Percentiles rank a stretch among this genome's conserved stretches.
phyloP scores from a whole-genome alignment of 495 filamentous ascomycete genomes.

The Pseudotulostoma volvatum region DNA sequence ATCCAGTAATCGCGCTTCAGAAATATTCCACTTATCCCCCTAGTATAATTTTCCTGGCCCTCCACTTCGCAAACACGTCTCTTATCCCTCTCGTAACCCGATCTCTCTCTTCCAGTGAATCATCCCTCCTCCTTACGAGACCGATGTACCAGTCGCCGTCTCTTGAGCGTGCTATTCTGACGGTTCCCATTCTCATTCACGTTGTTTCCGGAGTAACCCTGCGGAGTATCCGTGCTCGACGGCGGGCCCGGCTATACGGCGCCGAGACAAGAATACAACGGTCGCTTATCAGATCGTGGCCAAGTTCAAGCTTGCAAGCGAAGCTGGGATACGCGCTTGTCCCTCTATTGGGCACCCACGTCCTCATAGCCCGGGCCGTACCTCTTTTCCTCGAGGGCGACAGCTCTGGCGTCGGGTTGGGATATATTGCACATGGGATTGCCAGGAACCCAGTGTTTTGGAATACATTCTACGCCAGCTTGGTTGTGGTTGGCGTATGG shows the following conservation, averaged over 20 bases:
- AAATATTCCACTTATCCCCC: conserved; percentile 81
- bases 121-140: conserved; percentile 44
- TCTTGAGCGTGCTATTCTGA: conserved; percentile 30
- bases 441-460: conserved; percentile 46
- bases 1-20: conserved; percentile 61
- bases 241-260: conserved; percentile 54
- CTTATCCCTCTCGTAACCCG: conserved; percentile 48
- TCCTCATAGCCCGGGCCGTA: conserved; percentile 50
- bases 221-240: conserved; percentile 52
- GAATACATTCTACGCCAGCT: conserved; percentile 45
- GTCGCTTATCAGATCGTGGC: conserved; percentile 38
- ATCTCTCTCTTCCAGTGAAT: conserved; percentile 35
- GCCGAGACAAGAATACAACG: conserved; percentile 31
- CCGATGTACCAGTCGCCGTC: conserved; percentile 63
- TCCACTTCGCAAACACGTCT: conserved; percentile 71
- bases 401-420: conserved; percentile 62
- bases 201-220: conserved; percentile 52
- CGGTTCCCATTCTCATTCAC: conserved; percentile 31
- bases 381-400: conserved; percentile 65
- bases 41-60: conserved; percentile 52
- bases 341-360: conserved; percentile 50
- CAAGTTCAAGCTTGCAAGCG: conserved; percentile 46
- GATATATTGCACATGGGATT: conserved; percentile 77
- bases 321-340: conserved; percentile 48
- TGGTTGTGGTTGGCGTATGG: conserved; percentile 53